Conservation (phyloP, 352 stramenopile species). For the Phytophthora crassamura region DNA sequence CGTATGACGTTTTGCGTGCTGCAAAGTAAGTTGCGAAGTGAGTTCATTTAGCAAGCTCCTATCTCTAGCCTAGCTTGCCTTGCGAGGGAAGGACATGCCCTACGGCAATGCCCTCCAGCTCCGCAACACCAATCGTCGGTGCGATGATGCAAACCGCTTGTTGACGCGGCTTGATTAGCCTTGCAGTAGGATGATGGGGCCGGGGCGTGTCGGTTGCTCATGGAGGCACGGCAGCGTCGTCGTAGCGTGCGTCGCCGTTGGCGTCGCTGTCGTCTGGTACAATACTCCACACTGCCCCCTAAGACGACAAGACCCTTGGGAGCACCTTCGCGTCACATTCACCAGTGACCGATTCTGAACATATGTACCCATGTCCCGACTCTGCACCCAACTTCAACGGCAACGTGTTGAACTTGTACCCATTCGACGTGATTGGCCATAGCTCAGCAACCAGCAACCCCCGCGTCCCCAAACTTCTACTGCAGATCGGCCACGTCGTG, state of each 20-base stretch:
- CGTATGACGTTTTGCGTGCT: background rate
- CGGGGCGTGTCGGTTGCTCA: background rate
- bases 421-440: background rate
- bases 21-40: background rate
- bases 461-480: background rate
- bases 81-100: background rate
- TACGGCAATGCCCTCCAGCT: background rate
- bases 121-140: background rate
- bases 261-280: background rate
- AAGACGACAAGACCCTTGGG: background rate
- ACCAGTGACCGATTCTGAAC: background rate
- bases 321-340: conserved; percentile 5
- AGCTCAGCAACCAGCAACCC: background rate
- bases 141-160: background rate
- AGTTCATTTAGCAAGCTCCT: background rate
- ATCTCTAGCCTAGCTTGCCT: background rate
- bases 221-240: too few relatives aligned
- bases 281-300: conserved; percentile 8
- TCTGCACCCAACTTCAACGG: conserved; percentile 11
- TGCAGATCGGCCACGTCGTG: background rate
- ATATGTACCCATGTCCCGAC: too few relatives aligned
- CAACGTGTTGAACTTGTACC: conserved; percentile 1
- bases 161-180: background rate
- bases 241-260: background rate
- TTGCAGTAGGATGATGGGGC: too few relatives aligned